Base-by-base conservation (phyloP, 805 yeast species). In the Debaryomyces maramus region DNA sequence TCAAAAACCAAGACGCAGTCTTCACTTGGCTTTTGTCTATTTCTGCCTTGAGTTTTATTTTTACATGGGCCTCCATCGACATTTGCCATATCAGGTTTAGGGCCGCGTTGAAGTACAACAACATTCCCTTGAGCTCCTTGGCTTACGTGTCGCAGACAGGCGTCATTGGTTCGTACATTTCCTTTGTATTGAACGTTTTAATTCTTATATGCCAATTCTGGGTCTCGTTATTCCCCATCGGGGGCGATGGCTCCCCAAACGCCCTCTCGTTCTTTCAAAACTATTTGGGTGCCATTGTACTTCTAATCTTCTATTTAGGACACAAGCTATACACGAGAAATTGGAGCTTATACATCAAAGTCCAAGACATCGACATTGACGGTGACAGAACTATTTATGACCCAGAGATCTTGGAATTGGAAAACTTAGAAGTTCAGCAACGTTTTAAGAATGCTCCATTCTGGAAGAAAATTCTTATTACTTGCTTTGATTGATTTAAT, bases 171-270 rank as follows among this genome's bases (percentile, higher is more conserved):
- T 68, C 73, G 6, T 54, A 51, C 38, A 63, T 62, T 33, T 63
- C 68, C 11, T 50, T 63, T 38, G 41, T 48, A 3, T 56, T 60
- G 50, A 60, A 56, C 45, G 23, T 47, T 7, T 56, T 69, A 36
- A 60, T 69, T 38, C 56, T 69, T 46, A 50, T 69, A 38, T 70
- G 67, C 17, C 73, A 68, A 49, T 69, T 69, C 50, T 69, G 72
- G 71, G 66, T 69, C 30, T 69, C 73, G 6, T 61, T 69, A 39
- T 69, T 47, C 57, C 73, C 73, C 4, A 46, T 59, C 40, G 65
- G 58, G 1, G 50, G 48, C 8, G 47, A 42, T 28, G 49, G 53
- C 15, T 52, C 41, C 21, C 58, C 63, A n/a, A 42, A 50, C 35
- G 65, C 53, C 11, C 34, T 39, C 9, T 47, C 50, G 38, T 64